Evolutionary conservation across 768 basidiomycete genomes (phyloP), one percentile per base, ranked within the genome.

Genomic region (Boletus subcaerulescens): DNA sequence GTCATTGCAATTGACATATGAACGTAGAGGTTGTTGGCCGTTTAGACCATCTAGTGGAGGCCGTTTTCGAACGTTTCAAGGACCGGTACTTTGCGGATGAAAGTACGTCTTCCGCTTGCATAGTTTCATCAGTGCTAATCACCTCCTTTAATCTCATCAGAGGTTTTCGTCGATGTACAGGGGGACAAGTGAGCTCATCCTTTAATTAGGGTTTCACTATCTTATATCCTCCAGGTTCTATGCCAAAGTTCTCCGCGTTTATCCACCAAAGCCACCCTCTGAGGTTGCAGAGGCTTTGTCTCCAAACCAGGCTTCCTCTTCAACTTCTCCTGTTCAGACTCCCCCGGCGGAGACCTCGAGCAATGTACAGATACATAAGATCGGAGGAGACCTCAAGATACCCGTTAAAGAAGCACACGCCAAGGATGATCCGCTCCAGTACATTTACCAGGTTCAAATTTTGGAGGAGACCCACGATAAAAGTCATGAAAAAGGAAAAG

Each of bases 51-150:
- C 79, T 99, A 18, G 93, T 96, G 17, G 97, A 99, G 70, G 87
- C 89, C 47, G 91, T 98, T 38, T 97, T 85, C 65, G 95, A 98
- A 59, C 88, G 97, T 50, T 98, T 93, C 80, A 93, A 94, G 65
- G 91, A 98, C 74, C 83, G 97, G 31, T 99, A 93, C 73, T 98
- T 93, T 72, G 76, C 81, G 41, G 86, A 85, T 61, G 97, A 99
- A 74, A 87, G 93, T 95, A 65, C 56, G 93, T 83, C 53, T 43
- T 50, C 52, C 52, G 41, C 51, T 53, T 43, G 33, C 43, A 35
- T 9, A 24, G 35, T 58, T 31, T 48, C 39, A 46, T 59, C 52
- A 35, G 31, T 48, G 50, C 62, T 63, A 43, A 70, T 58, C 48
- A 15, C 43, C 42, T 50, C 54, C 53, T 53, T 47, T 62, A 31